Conservation (phyloP, 1,139 yeast species). For the Nakaseomyces bracarensis region DNA sequence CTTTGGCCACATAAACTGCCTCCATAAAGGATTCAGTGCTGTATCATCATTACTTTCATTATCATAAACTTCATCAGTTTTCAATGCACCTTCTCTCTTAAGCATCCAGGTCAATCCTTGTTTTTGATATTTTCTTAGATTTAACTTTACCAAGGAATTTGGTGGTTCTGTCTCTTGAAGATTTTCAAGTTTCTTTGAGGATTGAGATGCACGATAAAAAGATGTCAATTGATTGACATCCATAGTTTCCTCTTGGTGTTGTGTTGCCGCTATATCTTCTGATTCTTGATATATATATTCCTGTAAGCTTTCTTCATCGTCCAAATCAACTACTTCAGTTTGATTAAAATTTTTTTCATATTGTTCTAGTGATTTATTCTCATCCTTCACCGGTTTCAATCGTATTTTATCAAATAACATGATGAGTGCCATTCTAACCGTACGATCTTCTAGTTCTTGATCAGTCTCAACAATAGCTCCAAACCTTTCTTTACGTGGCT, state of each 20-base stretch:
- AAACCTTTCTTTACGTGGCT: conserved; percentile 14
- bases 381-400: conserved; percentile 29
- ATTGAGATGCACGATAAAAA: conserved; percentile 62
- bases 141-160: conserved; percentile 43
- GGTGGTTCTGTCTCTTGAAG: conserved; percentile 66
- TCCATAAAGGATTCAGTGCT: conserved; percentile 81
- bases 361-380: conserved; percentile 13
- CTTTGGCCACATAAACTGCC: conserved; percentile 65
- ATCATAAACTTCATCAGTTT: conserved; percentile 23
- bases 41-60: conserved; percentile 35
- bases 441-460: conserved; percentile 45
- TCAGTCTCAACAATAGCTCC: conserved; percentile 38
- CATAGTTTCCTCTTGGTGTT: conserved; percentile 38
- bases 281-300: conserved; percentile 4
- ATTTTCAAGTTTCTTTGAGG: conserved; percentile 36
- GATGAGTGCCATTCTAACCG: conserved; percentile 50
- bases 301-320: conserved; percentile 16
- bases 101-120: conserved; percentile 83
- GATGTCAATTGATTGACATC: conserved; percentile 67
- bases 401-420: conserved; percentile 47
- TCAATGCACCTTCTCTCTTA: conserved; percentile 49
- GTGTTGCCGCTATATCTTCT: conserved; percentile 14
- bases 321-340: conserved; percentile 30
- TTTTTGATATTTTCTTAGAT: conserved; percentile 63
- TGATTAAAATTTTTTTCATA: conserved; percentile 20